Evolutionary conservation across 176 grass and related monocot genomes (phyloP).

Genomic region (Oryza meyeriana): DNA sequence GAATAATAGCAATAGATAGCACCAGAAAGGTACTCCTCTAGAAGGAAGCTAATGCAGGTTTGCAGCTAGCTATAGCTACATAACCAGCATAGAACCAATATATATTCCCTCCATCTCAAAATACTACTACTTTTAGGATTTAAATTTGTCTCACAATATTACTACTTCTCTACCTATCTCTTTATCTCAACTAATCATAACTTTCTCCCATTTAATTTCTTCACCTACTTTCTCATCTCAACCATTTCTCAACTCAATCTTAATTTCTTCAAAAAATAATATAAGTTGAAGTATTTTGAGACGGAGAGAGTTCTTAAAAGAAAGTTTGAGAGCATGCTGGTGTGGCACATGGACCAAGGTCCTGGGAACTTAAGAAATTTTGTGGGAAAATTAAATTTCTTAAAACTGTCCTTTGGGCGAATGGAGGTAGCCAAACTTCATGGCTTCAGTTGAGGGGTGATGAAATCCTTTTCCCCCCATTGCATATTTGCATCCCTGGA

Average conservation of each 20-base stretch:
- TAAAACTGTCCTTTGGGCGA: neutral
- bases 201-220: too few relatives aligned
- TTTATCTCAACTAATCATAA: too few relatives aligned
- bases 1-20: too few relatives aligned
- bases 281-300: too few relatives aligned
- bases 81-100: neutral
- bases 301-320: neutral
- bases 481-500: neutral
- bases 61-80: neutral
- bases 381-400: neutral
- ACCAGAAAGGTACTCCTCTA: too few relatives aligned
- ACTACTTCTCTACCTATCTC: too few relatives aligned
- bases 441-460: neutral
- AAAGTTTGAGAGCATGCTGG: neutral
- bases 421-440: neutral
- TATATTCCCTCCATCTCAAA: too few relatives aligned
- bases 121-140: too few relatives aligned
- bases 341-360: neutral
- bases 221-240: too few relatives aligned
- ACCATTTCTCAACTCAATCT: too few relatives aligned
- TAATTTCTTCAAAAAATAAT: neutral
- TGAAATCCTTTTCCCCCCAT: neutral
- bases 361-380: neutral
- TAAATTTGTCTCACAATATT: too few relatives aligned
- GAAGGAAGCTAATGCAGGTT: neutral